Evolutionary conservation across 805 yeast genomes (phyloP), one percentile per base, ranked within the genome.

Genomic region (Zygosaccharomyces bisporus): DNA sequence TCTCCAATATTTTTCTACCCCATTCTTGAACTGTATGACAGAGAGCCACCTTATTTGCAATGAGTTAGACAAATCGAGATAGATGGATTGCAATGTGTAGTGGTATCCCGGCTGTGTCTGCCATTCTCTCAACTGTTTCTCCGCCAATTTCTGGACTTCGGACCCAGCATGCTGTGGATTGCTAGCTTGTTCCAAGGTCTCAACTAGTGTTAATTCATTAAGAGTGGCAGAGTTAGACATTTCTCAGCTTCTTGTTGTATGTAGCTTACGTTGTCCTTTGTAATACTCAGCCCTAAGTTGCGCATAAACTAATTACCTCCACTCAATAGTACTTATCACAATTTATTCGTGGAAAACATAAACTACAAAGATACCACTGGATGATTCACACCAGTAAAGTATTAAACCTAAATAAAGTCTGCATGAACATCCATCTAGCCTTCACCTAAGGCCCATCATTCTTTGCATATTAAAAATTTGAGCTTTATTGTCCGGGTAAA

Each of bases 1-100:
- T 46, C 96, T 72, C 98, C 99, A 91, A 57, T 79, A 79, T 58
- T 77, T 79, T 13, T 87, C 95, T 16, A 88, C 71, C 1, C 95
- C 95, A 63, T 91, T 91, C 58, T 93, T 91, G 64, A 91, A 80
- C 51, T 84, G 85, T 33, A 91, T 91, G 1, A 88, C 74, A 0
- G 95, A 89, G 19, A 90, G 68, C 95, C 96, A 89, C 56, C 98
- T 71, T 6, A 80, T 69, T 46, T 84, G 86, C 23, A 83, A 64
- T 0, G 89, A 75, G 13, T 77, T 54, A 0, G 79, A 72, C 3
- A 71, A 58, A 50, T 86, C 82, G 43, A 79, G 67, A 61, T 86
- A 90, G 0, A 80, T 72, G 4, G 77, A 64, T 61, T 81, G 90
- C 13, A 83, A 63, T 10, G 71, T 53, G 41, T 60, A 72, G 58